These are phyloP conservation scores for Beauveria caledonica DNA, from an alignment of 2,329 filamentous ascomycete genomes.

Conservation along the genomic window DNA sequence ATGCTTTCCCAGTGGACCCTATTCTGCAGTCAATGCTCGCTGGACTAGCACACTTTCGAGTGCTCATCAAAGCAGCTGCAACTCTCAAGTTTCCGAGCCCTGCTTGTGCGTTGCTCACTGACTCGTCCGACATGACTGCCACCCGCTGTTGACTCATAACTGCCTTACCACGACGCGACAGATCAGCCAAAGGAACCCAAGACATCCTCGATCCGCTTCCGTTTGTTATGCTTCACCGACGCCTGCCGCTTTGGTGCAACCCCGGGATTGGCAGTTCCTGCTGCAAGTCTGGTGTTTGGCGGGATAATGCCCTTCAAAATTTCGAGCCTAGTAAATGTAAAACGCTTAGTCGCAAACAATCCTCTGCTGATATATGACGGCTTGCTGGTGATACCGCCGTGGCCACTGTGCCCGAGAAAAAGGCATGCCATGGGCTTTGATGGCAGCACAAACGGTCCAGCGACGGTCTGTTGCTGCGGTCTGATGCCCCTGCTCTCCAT, in stretches of 20 bases:
- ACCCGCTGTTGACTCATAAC: background rate
- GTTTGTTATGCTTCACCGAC: slow-evolving; percentile 24
- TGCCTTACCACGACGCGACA: background rate
- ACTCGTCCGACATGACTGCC: background rate
- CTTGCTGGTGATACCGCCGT: slow-evolving; percentile 25
- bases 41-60: too few relatives aligned
- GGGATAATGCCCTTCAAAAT: background rate
- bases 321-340: slow-evolving; percentile 25
- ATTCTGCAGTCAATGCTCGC: background rate
- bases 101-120: background rate
- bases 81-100: background rate
- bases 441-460: slow-evolving; percentile 30
- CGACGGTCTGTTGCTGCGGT: slow-evolving; percentile 22
- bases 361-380: slow-evolving; percentile 30
- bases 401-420: slow-evolving; percentile 29
- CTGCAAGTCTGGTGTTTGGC: slow-evolving; percentile 6
- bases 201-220: slow-evolving; percentile 27
- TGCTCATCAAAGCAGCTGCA: background rate
- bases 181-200: slow-evolving; percentile 22
- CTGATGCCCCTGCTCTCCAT: slow-evolving; percentile 17
- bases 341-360: slow-evolving; percentile 25
- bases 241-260: slow-evolving; percentile 11
- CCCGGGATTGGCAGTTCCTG: background rate
- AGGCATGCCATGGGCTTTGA: slow-evolving; percentile 30
- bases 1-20: background rate